A percentile compares a stretch with the other conserved stretches of the same genome.
Evolutionary conservation across 371 early-diverging fungal species (phyloP).

Genomic region (Apophysomyces sp.): DNA sequence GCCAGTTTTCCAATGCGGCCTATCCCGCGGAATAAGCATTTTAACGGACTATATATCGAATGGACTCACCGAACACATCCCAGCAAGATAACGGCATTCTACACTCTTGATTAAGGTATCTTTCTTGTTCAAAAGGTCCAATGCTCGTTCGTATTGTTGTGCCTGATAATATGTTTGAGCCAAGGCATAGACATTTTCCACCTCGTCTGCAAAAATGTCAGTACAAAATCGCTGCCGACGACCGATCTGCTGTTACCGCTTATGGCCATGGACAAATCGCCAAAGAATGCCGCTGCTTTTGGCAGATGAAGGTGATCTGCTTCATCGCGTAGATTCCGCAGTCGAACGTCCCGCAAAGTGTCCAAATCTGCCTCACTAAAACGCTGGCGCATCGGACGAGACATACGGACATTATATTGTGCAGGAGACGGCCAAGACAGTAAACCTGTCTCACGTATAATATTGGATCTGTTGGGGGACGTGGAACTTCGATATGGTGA

Average conservation of each 20-base stretch:
- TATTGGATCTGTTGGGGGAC: not conserved
- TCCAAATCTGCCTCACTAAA: not conserved
- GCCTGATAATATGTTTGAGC: slow-evolving; percentile 60
- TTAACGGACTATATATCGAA: not conserved
- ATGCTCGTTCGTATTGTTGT: slow-evolving; percentile 60
- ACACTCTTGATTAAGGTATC: slow-evolving; percentile 52
- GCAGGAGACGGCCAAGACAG: slow-evolving; percentile 5
- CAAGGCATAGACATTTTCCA: slow-evolving; percentile 59
- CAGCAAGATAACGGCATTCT: slow-evolving; percentile 61
- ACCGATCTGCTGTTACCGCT: slow-evolving; percentile 1
- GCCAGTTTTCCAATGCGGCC: slow-evolving; percentile 60
- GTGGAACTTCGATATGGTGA: not conserved
- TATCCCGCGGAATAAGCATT: slow-evolving; percentile 13
- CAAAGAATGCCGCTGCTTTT: slow-evolving; percentile 13
- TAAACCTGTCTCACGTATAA: not conserved
- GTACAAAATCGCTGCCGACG: not conserved
- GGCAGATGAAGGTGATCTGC: slow-evolving; percentile 12
- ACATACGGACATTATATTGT: not conserved
- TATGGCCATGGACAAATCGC: slow-evolving; percentile 12
- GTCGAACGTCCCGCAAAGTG: slow-evolving; percentile 15
- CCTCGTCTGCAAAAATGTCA: slow-evolving; percentile 38
- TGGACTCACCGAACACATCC: slow-evolving; percentile 58
- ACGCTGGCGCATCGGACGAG: not conserved
- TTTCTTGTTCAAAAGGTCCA: slow-evolving; percentile 52
- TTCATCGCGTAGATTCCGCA: slow-evolving; percentile 10